These are phyloP conservation scores for Salmacisia buchloeana DNA, from an alignment of 1,284 basidiomycete species.

Conservation along the genomic window DNA sequence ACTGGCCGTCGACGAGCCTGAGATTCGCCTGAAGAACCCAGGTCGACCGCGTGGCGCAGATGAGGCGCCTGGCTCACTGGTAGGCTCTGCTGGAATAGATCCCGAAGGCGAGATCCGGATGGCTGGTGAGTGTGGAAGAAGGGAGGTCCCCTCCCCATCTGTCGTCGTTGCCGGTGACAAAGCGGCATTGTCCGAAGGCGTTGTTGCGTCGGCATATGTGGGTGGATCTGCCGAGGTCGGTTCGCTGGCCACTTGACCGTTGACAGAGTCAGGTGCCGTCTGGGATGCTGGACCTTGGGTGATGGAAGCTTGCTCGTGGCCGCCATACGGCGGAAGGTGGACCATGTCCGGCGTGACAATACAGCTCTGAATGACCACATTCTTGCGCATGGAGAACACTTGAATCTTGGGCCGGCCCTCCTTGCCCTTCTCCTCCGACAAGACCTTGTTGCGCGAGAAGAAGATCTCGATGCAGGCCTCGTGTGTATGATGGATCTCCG, in stretches of 20 bases:
- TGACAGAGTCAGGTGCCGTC: no score
- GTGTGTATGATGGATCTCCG: constrained; percentile 45
- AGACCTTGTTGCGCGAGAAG: constrained; percentile 41
- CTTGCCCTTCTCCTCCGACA: constrained; percentile 41
- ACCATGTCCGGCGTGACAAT: constrained; percentile 44
- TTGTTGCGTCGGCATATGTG: no score
- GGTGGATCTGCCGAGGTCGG: no score
- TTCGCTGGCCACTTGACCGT: no score
- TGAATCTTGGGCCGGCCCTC: constrained; percentile 35
- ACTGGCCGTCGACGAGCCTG: neutral
- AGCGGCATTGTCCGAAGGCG: no score
- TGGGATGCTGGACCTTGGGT: no score
- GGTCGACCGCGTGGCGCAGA: neutral
- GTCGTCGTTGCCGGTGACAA: no score
- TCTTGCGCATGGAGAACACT: constrained; percentile 45
- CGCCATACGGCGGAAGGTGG: constrained; percentile 44
- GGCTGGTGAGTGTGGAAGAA: no score
- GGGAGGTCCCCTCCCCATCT: no score
- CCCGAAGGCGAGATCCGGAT: neutral
- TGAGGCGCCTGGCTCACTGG: neutral
- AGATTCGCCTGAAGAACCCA: neutral
- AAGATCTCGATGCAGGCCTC: constrained; percentile 45
- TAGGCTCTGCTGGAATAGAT: neutral
- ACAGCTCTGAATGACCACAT: constrained; percentile 40
- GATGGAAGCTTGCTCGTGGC: neutral